Conservation (phyloP, 768 basidiomycete species). For the Boletellus emodensis region DNA sequence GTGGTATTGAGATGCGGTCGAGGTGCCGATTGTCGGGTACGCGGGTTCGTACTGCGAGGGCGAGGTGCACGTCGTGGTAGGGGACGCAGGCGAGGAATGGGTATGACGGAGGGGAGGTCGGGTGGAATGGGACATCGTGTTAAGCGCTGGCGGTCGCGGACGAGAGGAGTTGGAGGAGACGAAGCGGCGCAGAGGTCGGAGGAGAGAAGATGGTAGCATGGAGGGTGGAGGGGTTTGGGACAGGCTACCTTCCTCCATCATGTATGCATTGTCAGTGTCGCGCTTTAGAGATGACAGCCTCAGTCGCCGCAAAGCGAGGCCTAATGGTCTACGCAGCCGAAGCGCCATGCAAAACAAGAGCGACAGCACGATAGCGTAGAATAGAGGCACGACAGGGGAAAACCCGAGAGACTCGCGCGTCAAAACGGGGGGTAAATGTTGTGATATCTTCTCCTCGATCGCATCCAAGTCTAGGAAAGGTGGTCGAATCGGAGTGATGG, state of each 20-base stretch:
- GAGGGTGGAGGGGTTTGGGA: constrained; percentile 14
- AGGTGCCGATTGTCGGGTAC: constrained; percentile 26
- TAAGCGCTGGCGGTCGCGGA: constrained; percentile 23
- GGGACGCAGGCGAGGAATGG: constrained; percentile 19
- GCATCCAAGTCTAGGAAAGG: constrained; percentile 55
- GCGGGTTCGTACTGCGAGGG: constrained; percentile 16
- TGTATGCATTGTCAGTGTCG: constrained; percentile 24
- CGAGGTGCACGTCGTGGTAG: constrained; percentile 5
- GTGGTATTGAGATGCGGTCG: constrained; percentile 32
- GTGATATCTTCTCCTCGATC: constrained; percentile 59
- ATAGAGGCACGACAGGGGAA: constrained; percentile 59
- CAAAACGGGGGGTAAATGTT: constrained; percentile 63
- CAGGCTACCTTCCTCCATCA: constrained; percentile 46
- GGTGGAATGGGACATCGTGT: neutral
- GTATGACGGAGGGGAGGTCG: constrained; percentile 19
- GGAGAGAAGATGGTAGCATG: constrained; percentile 20
- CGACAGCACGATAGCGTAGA: constrained; percentile 46
- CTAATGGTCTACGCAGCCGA: constrained; percentile 57
- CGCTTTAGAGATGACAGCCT: constrained; percentile 41
- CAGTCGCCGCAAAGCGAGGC: constrained; percentile 40
- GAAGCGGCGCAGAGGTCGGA: constrained; percentile 29
- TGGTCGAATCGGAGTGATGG: constrained; percentile 62
- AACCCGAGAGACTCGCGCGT: constrained; percentile 67
- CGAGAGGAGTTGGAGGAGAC: constrained; percentile 19
- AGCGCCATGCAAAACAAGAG: constrained; percentile 43